Evolutionary conservation across 1,284 basidiomycete species (phyloP).

Genomic region (Baeospora myosura): DNA sequence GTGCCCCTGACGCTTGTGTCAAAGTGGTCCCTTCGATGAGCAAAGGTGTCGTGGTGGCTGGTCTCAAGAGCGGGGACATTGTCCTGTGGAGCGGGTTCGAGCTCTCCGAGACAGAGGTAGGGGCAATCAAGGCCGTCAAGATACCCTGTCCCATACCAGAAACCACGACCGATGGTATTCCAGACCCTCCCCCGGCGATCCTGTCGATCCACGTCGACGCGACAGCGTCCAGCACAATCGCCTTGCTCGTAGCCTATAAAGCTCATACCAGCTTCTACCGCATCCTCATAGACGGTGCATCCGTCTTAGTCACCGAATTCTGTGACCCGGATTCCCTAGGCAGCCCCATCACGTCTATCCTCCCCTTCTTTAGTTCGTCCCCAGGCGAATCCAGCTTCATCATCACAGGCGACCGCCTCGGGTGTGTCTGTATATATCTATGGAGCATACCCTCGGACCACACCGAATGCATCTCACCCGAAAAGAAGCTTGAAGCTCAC

Average conservation of each 20-base stretch:
- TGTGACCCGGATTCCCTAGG: neutral
- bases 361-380: slow-evolving; percentile 37
- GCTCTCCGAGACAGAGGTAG: slow-evolving; percentile 10
- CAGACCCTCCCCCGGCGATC: neutral
- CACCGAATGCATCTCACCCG: slow-evolving; percentile 22
- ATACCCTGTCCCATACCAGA: slow-evolving; percentile 19
- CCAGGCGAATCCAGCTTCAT: slow-evolving; percentile 39
- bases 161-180: neutral
- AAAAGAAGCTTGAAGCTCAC: slow-evolving; percentile 51
- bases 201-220: slow-evolving; percentile 19
- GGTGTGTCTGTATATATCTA: slow-evolving; percentile 48
- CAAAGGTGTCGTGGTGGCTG: slow-evolving; percentile 41
- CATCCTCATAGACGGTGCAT: slow-evolving; percentile 7
- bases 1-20: slow-evolving; percentile 38
- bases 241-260: slow-evolving; percentile 9
- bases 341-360: slow-evolving; percentile 22
- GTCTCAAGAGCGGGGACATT: slow-evolving; percentile 47
- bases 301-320: slow-evolving; percentile 3
- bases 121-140: slow-evolving; percentile 16
- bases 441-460: slow-evolving; percentile 9
- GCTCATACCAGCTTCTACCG: slow-evolving; percentile 6
- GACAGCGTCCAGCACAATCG: neutral
- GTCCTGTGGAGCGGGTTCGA: slow-evolving; percentile 43
- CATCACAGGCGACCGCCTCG: slow-evolving; percentile 51
- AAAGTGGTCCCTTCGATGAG: slow-evolving; percentile 38